Base-by-base conservation (phyloP, 306 rosid genomes). In the Calophaca sinica region DNA sequence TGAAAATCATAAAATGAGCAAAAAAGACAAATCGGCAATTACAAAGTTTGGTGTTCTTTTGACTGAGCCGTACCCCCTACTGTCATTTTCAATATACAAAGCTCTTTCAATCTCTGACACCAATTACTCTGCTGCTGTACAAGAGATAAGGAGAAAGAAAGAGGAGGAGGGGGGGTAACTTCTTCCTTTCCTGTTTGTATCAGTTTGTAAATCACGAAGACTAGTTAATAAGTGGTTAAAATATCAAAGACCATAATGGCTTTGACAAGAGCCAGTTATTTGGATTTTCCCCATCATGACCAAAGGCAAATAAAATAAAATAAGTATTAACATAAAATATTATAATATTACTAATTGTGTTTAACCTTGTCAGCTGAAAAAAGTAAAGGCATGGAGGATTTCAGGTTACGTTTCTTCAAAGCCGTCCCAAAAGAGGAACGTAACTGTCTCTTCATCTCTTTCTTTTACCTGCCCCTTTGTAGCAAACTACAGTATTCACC, bases 81-180 rank as follows among this genome's bases (percentile, higher is more conserved):
- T 80, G 87, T 76, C 82, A 72, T 48, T 84, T 81, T 77, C 84
- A 67, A 60, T 29, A 26, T 33, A 64, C 54, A 76, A 62, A 72
- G 31, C 74, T 61, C 62, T 70, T 76, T 72, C 74, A 74, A 74
- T 72, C 36, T 65, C 82, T 84, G 87, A 80, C 87, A 75, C 20
- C 36, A 2, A 49, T 62, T 69, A 33, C 53, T 32, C 68, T 65
- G 60, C 46, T 50, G 57, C 26, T 20, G 26, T 20, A 0, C 26
- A 20, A 20, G 26, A 20, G 26, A 20, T 20, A 20, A 20, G 26
- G 26, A 20, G 26, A 20, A 20, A 20, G 26, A 29, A 55, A 8
- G 7, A 4, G 15, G 31, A 4, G 11, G 31, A 2, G 53, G 14
- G 68, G 81, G 80, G 77, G 61, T 53, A 62, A n/a, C 77, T 80